Evolutionary conservation across 2,329 filamentous ascomycete genomes (phyloP), one percentile per base, ranked within the genome.

Genomic region (Colletotrichum caudatum): DNA sequence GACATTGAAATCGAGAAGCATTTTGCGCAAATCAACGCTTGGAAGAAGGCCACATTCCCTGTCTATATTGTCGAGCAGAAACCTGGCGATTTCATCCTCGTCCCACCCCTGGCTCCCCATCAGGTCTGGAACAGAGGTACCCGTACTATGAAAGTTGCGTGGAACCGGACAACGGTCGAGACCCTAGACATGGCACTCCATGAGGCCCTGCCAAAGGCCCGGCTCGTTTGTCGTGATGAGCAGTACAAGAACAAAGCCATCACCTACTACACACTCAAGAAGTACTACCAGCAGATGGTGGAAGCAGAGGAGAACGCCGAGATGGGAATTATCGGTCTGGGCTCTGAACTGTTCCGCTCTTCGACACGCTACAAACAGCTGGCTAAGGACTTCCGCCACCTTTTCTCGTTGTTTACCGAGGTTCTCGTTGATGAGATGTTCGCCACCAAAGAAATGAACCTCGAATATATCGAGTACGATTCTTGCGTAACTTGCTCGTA

Each of bases 191-290:
- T 97, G 80, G 96, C 95, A 0, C 81, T 98, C 26, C 88, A 91
- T 71, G 96, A 98, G 82, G 94, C 95, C 0, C 86, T 99, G 3
- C 94, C 95, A 0, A 94, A 94, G 76, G 94, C 95, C 12, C 90
- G 94, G 16, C 89, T 98, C 75, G 95, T 98, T 3, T 98, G 96
- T 78, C 92, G 96, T 48, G 96, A 99, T 75, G 96, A 99, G 80
- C 95, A 98, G 80, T 99, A 99, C 85, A 98, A 98, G 80, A 98
- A 97, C 83, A 98, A 98, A 80, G 94, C 95, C 6, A 98, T 98
- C 69, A 87, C 98, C 56, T 97, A 95, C 80, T 97, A 92, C 78
- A 94, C 94, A 0, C 85, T 98, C 4, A 84, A 92, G 14, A 96
- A 94, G 77, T 98, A 98, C 79, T 84, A 87, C 73, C 83, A 84